phyloP scores from a whole-genome alignment of 169 alveolate genomes.

The Eimeria sp. region DNA sequence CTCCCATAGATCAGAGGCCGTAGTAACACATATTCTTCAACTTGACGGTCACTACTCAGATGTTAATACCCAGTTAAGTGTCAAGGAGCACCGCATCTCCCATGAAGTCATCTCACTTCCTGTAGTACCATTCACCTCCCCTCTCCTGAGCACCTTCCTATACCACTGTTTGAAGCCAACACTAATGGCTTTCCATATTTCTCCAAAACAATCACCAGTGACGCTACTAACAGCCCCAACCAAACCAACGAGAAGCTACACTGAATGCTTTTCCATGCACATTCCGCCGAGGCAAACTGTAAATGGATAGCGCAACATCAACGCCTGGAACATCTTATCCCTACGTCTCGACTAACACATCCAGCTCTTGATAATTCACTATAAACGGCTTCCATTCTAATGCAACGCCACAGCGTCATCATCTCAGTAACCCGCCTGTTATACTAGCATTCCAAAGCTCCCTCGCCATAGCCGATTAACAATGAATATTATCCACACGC shows the following conservation, averaged over 20 bases:
- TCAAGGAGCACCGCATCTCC: background rate
- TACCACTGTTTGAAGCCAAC: background rate
- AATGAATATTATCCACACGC: background rate
- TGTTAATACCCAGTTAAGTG: background rate
- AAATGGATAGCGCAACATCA: too few species aligned
- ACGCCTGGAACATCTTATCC: too few species aligned
- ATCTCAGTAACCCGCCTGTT: too few species aligned
- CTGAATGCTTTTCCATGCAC: background rate
- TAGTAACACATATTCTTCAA: background rate
- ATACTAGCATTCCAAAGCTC: too few species aligned
- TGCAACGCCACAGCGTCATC: too few species aligned
- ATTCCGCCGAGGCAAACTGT: background rate
- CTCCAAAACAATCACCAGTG: background rate
- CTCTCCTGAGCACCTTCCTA: background rate
- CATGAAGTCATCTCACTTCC: background rate
- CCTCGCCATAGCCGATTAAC: background rate
- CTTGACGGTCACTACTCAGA: background rate
- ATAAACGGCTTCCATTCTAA: too few species aligned
- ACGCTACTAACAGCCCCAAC: background rate
- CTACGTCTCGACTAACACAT: too few species aligned
- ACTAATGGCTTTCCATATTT: background rate
- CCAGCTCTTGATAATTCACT: too few species aligned
- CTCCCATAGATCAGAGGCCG: too few species aligned
- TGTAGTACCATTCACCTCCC: too few species aligned
- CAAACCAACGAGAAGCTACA: background rate